Base-by-base conservation (phyloP, 192 early-diverging fungal genomes). In the Rhizophagus sp. region DNA sequence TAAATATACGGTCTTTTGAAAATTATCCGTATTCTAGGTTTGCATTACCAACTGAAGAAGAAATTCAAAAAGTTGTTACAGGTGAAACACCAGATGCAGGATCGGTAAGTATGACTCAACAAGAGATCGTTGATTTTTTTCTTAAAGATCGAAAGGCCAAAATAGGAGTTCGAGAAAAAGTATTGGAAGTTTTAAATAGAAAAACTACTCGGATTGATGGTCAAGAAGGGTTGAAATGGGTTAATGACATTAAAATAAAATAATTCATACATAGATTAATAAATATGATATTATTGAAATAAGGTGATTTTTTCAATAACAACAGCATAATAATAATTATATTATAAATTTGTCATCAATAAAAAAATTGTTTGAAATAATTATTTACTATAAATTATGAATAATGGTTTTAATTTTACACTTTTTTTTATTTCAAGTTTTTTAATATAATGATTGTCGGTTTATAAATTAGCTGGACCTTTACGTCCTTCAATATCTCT, bases 141-240 rank as follows among this genome's bases (percentile, higher is more conserved):
- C 82, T 89, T 13, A 85, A 83, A 80, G 86, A 91, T 83, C 84
- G 83, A 34, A 84, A 79, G 6, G 80, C 84, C 62, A 95, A 95
- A 86, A 87, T 92, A 68, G 94, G 94, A 65, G 89, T 93, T 13
- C 79, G 75, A 17, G 85, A 92, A 82, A 94, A 94, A 80, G 90
- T 94, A 39, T 27, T 76, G 44, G 91, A 90, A 76, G 87, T 92
- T 30, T 82, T 93, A 75, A 85, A 86, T 72, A 86, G 90, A 71
- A 90, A 90, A 73, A 83, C 83, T 19, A 66, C 17, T 11, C 72
- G 76, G 17, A 79, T 70, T 52, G 83, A 79, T 64, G 81, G 77
- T 2, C 24, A 78, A 22, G 75, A 83, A 27, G 83, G 81, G 25
- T 82, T 86, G 68, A 83, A 83, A 57, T 86, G 85, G 85, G 71